A percentile compares a stretch with the other conserved stretches of the same genome.
Evolutionary conservation across 129 eudicot genomes (phyloP).

Genomic region (Kitagawia praeruptora): DNA sequence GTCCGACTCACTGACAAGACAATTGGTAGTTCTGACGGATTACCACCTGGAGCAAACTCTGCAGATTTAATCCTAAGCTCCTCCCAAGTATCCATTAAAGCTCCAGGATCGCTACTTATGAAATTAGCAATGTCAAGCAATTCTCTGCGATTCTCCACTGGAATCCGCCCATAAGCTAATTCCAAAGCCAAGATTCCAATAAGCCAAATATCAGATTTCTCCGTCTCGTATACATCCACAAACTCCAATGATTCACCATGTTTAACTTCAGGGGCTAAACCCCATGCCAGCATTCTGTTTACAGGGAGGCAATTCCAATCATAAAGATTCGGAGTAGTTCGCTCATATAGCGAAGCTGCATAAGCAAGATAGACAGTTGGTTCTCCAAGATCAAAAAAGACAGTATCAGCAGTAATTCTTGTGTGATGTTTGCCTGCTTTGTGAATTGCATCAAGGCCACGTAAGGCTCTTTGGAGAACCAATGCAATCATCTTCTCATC

Average conservation of each 20-base stretch:
- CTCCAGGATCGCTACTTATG: background rate
- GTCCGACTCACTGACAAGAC: background rate
- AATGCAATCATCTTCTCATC: background rate
- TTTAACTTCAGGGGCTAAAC: slow-evolving; percentile 6
- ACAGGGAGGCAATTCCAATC: background rate
- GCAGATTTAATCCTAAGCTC: background rate
- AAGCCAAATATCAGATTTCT: slow-evolving; percentile 8
- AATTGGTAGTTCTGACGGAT: background rate
- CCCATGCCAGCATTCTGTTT: slow-evolving; percentile 9
- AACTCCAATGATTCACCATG: background rate
- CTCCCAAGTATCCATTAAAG: background rate
- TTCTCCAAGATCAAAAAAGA: background rate
- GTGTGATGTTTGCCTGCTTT: background rate
- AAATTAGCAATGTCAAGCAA: background rate
- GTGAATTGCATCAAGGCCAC: background rate
- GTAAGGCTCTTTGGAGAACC: background rate
- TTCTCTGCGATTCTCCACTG: background rate
- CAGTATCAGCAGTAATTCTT: background rate
- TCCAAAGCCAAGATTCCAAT: slow-evolving; percentile 1
- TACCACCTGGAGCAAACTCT: background rate
- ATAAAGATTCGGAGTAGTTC: background rate
- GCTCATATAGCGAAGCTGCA: slow-evolving; percentile 1
- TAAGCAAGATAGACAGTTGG: background rate
- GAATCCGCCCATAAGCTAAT: slow-evolving; percentile 1
- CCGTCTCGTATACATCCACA: background rate